Conservation (phyloP, 768 basidiomycete genomes). For the Phylloporus rhodoxanthus region DNA sequence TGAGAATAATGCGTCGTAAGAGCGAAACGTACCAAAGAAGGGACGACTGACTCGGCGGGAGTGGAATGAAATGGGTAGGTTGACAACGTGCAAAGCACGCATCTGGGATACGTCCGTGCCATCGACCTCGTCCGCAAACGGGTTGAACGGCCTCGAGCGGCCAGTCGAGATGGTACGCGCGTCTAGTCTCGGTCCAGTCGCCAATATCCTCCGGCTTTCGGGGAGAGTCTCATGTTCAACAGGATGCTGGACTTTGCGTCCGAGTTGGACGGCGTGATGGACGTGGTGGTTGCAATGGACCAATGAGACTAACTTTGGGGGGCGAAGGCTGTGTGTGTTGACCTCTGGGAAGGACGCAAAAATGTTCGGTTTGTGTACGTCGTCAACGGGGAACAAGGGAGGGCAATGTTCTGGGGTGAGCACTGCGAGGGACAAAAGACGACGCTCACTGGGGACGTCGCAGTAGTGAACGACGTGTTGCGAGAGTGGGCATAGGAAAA, state of each 20-base stretch:
- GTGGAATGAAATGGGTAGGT: no score
- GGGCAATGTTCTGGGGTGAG: slow-evolving; percentile 21
- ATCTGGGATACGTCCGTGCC: no score
- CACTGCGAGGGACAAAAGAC: slow-evolving; percentile 15
- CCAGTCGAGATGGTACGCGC: no score
- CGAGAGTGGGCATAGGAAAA: slow-evolving; percentile 26
- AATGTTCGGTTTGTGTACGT: neutral
- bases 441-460: slow-evolving; percentile 18
- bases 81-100: no score
- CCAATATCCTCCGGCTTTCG: no score
- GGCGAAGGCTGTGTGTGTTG: neutral
- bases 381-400: slow-evolving; percentile 24
- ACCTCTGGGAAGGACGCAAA: neutral
- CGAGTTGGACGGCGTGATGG: slow-evolving; percentile 15
- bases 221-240: slow-evolving; percentile 9
- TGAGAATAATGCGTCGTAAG: no score
- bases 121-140: no score
- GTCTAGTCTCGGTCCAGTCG: no score
- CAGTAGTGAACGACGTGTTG: slow-evolving; percentile 21
- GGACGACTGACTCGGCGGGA: no score
- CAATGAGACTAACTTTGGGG: slow-evolving; percentile 18
- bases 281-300: slow-evolving; percentile 30
- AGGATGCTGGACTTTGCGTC: slow-evolving; percentile 7
- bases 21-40: no score
- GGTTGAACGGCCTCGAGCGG: no score